Evolutionary conservation across 1,284 basidiomycete genomes (phyloP).

Genomic region (Puccinia sorghi): DNA sequence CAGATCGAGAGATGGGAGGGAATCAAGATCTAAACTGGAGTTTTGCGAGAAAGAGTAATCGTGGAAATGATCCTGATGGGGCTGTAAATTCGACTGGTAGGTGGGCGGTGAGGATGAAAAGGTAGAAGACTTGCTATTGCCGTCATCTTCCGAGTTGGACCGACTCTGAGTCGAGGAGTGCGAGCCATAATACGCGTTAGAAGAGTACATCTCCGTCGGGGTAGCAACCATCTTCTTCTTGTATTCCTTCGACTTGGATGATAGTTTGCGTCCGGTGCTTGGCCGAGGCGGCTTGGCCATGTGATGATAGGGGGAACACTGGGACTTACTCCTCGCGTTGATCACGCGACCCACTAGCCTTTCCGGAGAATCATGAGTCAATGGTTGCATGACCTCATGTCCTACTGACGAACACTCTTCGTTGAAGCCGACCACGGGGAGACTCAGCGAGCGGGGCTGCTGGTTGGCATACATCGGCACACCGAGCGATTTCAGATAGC

Average conservation of each 20-base stretch:
- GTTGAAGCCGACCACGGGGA: neutral
- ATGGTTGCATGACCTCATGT: neutral
- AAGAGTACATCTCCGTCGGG: neutral
- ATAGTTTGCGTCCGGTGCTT: constrained; percentile 18
- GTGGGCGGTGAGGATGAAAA: constrained; percentile 2
- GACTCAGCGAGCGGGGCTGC: constrained; percentile 16
- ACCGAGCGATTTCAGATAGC: neutral
- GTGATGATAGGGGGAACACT: constrained; percentile 7
- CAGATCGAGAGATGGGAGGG: neutral
- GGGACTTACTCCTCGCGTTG: constrained; percentile 14
- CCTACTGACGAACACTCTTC: neutral
- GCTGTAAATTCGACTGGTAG: neutral
- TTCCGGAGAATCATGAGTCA: neutral
- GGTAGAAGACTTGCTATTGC: constrained; percentile 5
- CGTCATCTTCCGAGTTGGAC: constrained; percentile 27
- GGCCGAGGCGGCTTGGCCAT: constrained; percentile 19
- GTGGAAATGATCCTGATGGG: neutral
- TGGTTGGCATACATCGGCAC: neutral
- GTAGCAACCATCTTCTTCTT: constrained; percentile 7
- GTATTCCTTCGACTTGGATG: constrained; percentile 2
- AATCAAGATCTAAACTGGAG: neutral
- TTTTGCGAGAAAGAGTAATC: constrained; percentile 4
- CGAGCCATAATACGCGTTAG: constrained; percentile 10
- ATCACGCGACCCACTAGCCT: neutral
- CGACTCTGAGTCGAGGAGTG: constrained; percentile 16